phyloP scores from a whole-genome alignment of 768 basidiomycete genomes.

The Collybiopsis confluens region DNA sequence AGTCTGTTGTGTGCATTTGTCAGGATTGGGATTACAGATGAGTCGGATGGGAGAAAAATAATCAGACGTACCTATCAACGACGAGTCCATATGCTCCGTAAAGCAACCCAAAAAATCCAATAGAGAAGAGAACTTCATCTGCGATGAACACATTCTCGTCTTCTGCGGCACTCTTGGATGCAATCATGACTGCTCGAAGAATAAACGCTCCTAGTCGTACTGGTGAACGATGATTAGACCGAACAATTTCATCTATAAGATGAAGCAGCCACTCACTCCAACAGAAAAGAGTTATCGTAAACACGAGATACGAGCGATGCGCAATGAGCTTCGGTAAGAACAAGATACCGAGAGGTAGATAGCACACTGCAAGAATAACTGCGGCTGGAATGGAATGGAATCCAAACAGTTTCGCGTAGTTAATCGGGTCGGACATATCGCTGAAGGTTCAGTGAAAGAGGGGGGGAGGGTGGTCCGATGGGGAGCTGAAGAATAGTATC shows the following conservation, averaged over 20 bases:
- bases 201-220: slow-evolving; percentile 38
- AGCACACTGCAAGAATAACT: slow-evolving; percentile 22
- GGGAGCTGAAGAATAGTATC: too few species aligned
- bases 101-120: slow-evolving; percentile 41
- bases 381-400: slow-evolving; percentile 19
- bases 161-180: slow-evolving; percentile 24
- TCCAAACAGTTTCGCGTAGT: slow-evolving; percentile 16
- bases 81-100: slow-evolving; percentile 38
- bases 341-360: slow-evolving; percentile 17
- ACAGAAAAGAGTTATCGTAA: slow-evolving; percentile 24
- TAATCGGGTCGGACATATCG: not conserved
- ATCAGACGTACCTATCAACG: slow-evolving; percentile 30
- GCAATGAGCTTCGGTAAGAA: slow-evolving; percentile 18
- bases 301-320: slow-evolving; percentile 20
- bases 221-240: slow-evolving; percentile 11
- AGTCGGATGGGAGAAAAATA: not conserved
- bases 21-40: slow-evolving; percentile 12
- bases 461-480: too few species aligned
- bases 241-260: not conserved
- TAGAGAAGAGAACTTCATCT: slow-evolving; percentile 33
- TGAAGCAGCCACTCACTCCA: slow-evolving; percentile 14
- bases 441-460: too few species aligned
- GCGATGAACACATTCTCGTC: slow-evolving; percentile 30
- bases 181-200: slow-evolving; percentile 33
- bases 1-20: slow-evolving; percentile 8